Evolutionary conservation across 345 rosid genomes (phyloP), one percentile per base, ranked within the genome.

Genomic region (Limnanthes douglasii): DNA sequence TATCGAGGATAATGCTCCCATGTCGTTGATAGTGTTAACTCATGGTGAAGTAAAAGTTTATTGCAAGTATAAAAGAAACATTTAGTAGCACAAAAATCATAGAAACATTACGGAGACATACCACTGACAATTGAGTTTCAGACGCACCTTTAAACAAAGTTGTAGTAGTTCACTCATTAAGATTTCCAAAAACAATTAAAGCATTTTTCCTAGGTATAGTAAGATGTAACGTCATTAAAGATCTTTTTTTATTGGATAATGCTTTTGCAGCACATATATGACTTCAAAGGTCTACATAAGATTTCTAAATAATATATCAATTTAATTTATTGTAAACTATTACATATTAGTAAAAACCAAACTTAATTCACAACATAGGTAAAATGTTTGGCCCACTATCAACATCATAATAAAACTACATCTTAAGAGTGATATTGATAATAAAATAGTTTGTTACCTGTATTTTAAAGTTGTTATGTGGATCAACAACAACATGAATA

Each of bases 31-130:
- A 83, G n/a, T 71, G 29, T 79, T 48, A 3, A 83, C 26, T 50
- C 95, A 93, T 0, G 95, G 86, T 3, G 93, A 95, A 1, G 75
- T n/a, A n/a, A n/a, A n/a, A n/a, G n/a, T n/a, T n/a, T n/a, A n/a
- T n/a, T n/a, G n/a, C n/a, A n/a, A n/a, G n/a, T n/a, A n/a, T n/a
- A n/a, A n/a, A n/a, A n/a, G n/a, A n/a, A n/a, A n/a, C n/a, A n/a
- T n/a, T n/a, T n/a, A n/a, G n/a, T n/a, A n/a, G n/a, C n/a, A n/a
- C n/a, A n/a, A n/a, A n/a, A n/a, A n/a, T n/a, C n/a, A n/a, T n/a
- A n/a, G n/a, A n/a, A n/a, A n/a, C n/a, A n/a, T n/a, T n/a, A n/a
- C 8, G 8, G 18, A 51, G 49, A 52, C 92, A 75, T 70, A 90
- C 95, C 40, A 78, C 45, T 40, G 81, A 70, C 35, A 57, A 51